phyloP scores from a whole-genome alignment of 352 stramenopile genomes.

The Lagenidium giganteum region DNA sequence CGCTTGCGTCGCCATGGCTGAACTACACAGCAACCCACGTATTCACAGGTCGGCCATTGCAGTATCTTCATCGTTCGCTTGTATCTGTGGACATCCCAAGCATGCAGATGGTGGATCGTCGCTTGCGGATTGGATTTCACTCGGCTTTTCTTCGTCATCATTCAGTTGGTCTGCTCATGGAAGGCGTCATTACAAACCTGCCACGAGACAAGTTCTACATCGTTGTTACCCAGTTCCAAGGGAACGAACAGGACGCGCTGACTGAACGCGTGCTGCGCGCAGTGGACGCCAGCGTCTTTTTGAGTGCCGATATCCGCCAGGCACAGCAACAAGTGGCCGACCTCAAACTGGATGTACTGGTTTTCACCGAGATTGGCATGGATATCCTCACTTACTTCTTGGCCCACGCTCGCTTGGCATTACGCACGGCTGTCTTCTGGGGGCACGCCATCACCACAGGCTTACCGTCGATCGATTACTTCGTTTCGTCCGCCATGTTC shows the following conservation, averaged over 20 bases:
- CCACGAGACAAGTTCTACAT: constrained; percentile 22
- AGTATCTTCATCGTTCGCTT: background rate
- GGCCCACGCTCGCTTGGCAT: constrained; percentile 37
- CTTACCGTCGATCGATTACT: constrained; percentile 53
- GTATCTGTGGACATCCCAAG: no score
- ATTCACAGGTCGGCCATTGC: background rate
- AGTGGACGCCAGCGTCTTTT: constrained; percentile 6
- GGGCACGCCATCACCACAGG: constrained; percentile 55
- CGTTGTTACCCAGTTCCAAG: constrained; percentile 17
- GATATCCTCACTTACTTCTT: constrained; percentile 49
- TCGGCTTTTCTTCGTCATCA: constrained; percentile 46
- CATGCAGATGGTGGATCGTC: no score
- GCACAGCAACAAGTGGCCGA: constrained; percentile 25
- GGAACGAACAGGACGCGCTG: constrained; percentile 14
- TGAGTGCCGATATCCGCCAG: constrained; percentile 13
- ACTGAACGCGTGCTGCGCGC: constrained; percentile 3
- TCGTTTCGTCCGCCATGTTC: constrained; percentile 49
- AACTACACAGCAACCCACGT: background rate
- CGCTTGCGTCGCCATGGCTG: constrained; percentile 12
- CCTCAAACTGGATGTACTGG: constrained; percentile 46
- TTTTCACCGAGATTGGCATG: constrained; percentile 69
- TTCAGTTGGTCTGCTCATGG: constrained; percentile 47
- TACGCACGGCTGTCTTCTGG: constrained; percentile 47
- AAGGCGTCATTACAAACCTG: constrained; percentile 30
- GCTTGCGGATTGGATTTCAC: constrained; percentile 46